Base-by-base conservation (phyloP, 2,329 filamentous ascomycete species). In the Grosmannia clavigera region DNA sequence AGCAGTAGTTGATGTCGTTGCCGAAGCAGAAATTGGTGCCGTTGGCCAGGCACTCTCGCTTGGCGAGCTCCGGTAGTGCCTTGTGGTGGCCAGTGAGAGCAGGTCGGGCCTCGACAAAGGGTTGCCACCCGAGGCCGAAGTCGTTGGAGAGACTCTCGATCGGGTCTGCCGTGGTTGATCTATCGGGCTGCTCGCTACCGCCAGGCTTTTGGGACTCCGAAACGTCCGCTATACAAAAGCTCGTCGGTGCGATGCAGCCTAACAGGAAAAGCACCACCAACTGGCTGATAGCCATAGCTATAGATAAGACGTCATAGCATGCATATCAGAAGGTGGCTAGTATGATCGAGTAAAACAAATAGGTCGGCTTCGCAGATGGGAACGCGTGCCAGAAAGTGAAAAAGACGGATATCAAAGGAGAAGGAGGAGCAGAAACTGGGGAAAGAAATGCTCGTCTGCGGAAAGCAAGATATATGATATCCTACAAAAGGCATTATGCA, bases 11-110 rank as follows among this genome's bases (percentile, higher is more conserved):
- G 58, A 58, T 62, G 50, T 58, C 63, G 61, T 68, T 64, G 55
- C 64, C 64, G 58, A 71, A 71, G 66, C 70, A 71, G 60, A 67
- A 71, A 61, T 69, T 71, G 58, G 69, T 69, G 12, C 69, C 70
- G 59, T 71, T 71, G 31, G 67, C 55, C n/a, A 68, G 62, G 46
- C 70, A 71, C 56, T 68, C 68, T 27, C 67, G 62, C 48, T 57
- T 64, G 56, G 14, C 6, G 35, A 63, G 60, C 3, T 61, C 63
- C 22, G 57, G 61, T 12, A 57, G 59, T 1, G 59, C 53, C 3
- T 56, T 53, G 7, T 62, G 60, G 25, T 61, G 51, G 43, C 66
- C 65, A 19, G 61, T 52, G 6, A 66, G 62, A 12, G 68, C 60
- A 22, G 66, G 63, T 4, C 63, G 61, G 22, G 66, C 64, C 4